phyloP scores from a whole-genome alignment of 1,284 basidiomycete genomes.

The Hortiboletus rubellus region DNA sequence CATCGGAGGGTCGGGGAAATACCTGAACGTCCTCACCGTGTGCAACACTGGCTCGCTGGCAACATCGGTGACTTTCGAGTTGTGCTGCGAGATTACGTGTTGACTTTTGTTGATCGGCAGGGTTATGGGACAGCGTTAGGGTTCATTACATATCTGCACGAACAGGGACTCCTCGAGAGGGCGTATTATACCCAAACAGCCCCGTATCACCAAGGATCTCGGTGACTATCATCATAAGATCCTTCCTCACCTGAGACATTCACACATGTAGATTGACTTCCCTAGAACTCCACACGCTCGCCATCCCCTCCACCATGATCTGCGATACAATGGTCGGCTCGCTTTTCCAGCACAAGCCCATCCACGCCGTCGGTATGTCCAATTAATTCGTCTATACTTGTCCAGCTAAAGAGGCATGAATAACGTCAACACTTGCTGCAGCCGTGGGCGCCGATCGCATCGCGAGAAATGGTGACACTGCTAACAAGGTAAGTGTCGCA shows the following conservation, averaged over 20 bases:
- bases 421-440: slow-evolving; percentile 27
- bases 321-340: slow-evolving; percentile 95
- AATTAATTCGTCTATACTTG: background rate
- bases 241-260: background rate
- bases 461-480: slow-evolving; percentile 89
- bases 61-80: slow-evolving; percentile 61
- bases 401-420: background rate
- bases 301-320: slow-evolving; percentile 88
- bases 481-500: slow-evolving; percentile 71
- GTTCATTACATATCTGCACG: slow-evolving; percentile 86
- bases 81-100: background rate
- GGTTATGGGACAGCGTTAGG: slow-evolving; percentile 93
- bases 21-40: slow-evolving; percentile 84
- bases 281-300: slow-evolving; percentile 79
- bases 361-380: slow-evolving; percentile 80
- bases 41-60: slow-evolving; percentile 94
- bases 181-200: slow-evolving; percentile 92
- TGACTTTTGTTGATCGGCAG: slow-evolving; percentile 40
- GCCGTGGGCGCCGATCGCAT: slow-evolving; percentile 86
- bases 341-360: slow-evolving; percentile 81
- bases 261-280: slow-evolving; percentile 66
- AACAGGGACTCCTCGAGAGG: slow-evolving; percentile 70
- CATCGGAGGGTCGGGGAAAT: slow-evolving; percentile 42
- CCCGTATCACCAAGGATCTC: slow-evolving; percentile 89
- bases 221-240: slow-evolving; percentile 39